Evolutionary conservation across 139 green algal genomes (phyloP), one percentile per base, ranked within the genome.

Genomic region (Diplosphaera chodatii): DNA sequence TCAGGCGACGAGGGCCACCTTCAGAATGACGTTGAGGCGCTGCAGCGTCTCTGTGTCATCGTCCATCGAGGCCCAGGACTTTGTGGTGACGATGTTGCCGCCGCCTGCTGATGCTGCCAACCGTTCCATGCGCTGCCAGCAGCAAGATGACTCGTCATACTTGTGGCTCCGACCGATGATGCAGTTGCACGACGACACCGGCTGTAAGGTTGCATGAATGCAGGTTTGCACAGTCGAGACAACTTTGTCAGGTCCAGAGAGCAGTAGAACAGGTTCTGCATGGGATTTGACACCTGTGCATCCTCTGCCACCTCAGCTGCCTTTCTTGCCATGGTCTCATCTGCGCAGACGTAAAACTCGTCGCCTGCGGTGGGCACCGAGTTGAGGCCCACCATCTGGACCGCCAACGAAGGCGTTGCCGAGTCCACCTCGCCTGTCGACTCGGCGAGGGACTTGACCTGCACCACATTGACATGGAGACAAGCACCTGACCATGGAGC

Each of bases 1-100:
- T 59, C n/a, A n/a, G n/a, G n/a, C n/a, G n/a, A n/a, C n/a, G n/a
- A n/a, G 67, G 69, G 69, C 1, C 72, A 79, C 86, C 85, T 96
- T 97, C 15, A 98, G 88, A 63, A 98, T 91, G 55, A 98, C 64
- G 83, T 97, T 97, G 71, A 97, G 78, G 37, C 83, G 74, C 83
- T 93, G 87, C 71, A 91, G 68, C 10, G 67, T 76, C 73, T 89
- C 72, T 18, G 67, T 40, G 63, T 91, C 90, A 40, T 91, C 88
- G 37, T 95, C 91, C 31, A 94, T 80, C 10, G 85, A 90, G 3
- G 88, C 91, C 70, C 96, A 76, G 25, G 82, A 87, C 34, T 84
- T 85, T 15, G 97, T 85, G 4, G 91, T 97, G 67, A 98, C 90
- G 81, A 93, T 94, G 74, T 68, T 88, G 77, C 86, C 87, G 23